Evolutionary conservation across 2,329 filamentous ascomycete genomes (phyloP), one percentile per base, ranked within the genome.

Genomic region (Cladosporium halotolerans): DNA sequence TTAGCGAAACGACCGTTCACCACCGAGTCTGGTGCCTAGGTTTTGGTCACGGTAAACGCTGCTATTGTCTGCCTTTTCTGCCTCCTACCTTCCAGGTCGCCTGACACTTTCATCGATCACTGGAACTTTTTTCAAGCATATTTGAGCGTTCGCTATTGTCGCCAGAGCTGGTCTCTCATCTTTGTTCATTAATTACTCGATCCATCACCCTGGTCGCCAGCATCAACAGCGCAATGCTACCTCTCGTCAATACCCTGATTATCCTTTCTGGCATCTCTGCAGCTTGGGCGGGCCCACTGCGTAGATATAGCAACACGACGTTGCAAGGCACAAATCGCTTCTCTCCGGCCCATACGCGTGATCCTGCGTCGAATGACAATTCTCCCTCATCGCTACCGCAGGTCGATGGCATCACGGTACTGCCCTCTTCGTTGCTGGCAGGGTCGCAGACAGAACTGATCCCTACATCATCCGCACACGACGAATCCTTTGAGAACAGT

Each of bases 291-390:
- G 40, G 40, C 14, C 48, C 23, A 2, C 18, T 51, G 8, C 39
- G 38, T 39, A 50, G 40, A 44, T 51, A 51, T 34, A 28, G 14
- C 16, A 51, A 51, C 32, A 51, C 31, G 3, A 44, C 48, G 5
- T 44, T 40, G 13, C 36, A 41, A 13, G 28, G n/a, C 9, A 10
- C 36, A 3, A 5, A 19, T 28, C 23, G 23, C 5, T 28, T 28
- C 23, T 28, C 23, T 5, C 23, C 23, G 7, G 23, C 23, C 23
- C 23, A 28, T 28, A 28, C 23, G 2, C 23, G 23, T 7, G 23
- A 44, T 13, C 11, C n/a, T 28, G 38, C 39, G 7, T 33, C 32
- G 10, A 40, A 40, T 4, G 32, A 38, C n/a, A 51, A 31, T 14
- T 40, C 48, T 23, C 36, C 48, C 9, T 40, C 42, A 7, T 51